These are phyloP conservation scores for Funneliformis mosseae DNA, from an alignment of 192 early-diverging fungal genomes.

Conservation along the genomic window DNA sequence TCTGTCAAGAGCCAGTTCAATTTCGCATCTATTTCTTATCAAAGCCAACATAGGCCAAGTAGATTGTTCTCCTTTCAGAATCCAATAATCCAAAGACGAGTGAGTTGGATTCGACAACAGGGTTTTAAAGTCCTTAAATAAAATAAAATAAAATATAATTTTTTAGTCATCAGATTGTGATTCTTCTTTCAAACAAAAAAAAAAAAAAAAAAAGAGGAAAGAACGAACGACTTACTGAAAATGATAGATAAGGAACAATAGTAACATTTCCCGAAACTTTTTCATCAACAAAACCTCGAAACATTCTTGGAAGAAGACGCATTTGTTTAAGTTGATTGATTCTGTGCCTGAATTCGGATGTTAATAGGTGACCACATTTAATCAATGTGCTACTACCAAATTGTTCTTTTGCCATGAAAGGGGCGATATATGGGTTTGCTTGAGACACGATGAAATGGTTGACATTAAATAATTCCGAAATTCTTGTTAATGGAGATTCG, in stretches of 20 bases:
- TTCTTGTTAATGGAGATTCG: constrained; percentile 64
- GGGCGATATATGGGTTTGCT: constrained; percentile 70
- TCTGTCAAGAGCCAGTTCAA: constrained; percentile 71
- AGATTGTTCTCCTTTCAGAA: constrained; percentile 75
- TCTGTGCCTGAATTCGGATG: constrained; percentile 63
- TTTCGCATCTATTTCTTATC: constrained; percentile 65
- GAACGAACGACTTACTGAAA: constrained; percentile 46
- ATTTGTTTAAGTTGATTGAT: constrained; percentile 60
- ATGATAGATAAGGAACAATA: constrained; percentile 61
- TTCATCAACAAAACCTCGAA: constrained; percentile 63
- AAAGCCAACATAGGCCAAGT: constrained; percentile 77
- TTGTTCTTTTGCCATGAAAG: constrained; percentile 61
- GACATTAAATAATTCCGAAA: constrained; percentile 81
- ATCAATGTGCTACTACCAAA: constrained; percentile 40
- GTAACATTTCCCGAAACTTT: constrained; percentile 71
- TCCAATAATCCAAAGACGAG: constrained; percentile 67
- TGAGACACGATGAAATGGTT: constrained; percentile 85
- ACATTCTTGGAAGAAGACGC: constrained; percentile 58
- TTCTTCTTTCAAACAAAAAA: not conserved
- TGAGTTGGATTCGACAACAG: constrained; percentile 72
- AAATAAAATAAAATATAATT: not conserved
- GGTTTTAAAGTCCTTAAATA: constrained; percentile 61
- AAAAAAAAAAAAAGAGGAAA: not conserved
- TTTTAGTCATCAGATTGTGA: not conserved
- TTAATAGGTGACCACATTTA: constrained; percentile 53